Evolutionary conservation across 2,329 filamentous ascomycete species (phyloP), one percentile per base, ranked within the genome.

Genomic region (Pseudogymnoascus sp.): DNA sequence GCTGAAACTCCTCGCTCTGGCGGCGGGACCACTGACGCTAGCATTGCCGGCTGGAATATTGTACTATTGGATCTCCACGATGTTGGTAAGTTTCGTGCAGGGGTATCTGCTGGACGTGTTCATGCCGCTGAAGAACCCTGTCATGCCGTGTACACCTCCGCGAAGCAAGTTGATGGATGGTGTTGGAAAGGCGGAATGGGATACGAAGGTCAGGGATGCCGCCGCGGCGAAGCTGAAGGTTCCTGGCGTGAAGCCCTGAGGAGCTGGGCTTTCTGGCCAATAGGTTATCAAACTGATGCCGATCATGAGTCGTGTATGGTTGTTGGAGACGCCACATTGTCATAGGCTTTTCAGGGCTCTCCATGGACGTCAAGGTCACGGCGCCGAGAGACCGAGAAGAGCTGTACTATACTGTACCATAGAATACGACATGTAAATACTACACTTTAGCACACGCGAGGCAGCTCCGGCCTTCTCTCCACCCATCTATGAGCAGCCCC

Each of bases 41-140:
- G 68, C 76, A 37, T 71, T 80, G 65, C 80, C 80, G 4, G 70
- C 71, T 28, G 79, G 76, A 0, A 71, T 82, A 64, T 68, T 81
- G 68, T 67, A 81, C 5, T 82, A 82, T 67, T 82, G 80, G 80
- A 77, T 80, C 33, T 75, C 73, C 3, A 80, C 77, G 64, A 74
- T 74, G 28, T 70, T 74, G 64, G 65, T 77, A 47, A 78, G 77
- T 42, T 77, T 73, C 33, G 61, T 74, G 14, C 78, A 81, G 67
- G 71, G 70, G 3, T 65, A 67, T 61, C 23, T 78, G 16, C 64
- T 80, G 66, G 73, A 77, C 21, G 75, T 71, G 59, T 69, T 75
- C 25, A 74, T 79, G 71, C 75, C 76, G 21, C 63, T 72, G 3
- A 73, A 69, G 25, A 66, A 68, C 28, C 69, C 71, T 1, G 66